A percentile compares a stretch with the other conserved stretches of the same genome.
These are phyloP conservation scores for Malania oleifera DNA, from an alignment of 164 flowering plant genomes.

Conservation along the genomic window DNA sequence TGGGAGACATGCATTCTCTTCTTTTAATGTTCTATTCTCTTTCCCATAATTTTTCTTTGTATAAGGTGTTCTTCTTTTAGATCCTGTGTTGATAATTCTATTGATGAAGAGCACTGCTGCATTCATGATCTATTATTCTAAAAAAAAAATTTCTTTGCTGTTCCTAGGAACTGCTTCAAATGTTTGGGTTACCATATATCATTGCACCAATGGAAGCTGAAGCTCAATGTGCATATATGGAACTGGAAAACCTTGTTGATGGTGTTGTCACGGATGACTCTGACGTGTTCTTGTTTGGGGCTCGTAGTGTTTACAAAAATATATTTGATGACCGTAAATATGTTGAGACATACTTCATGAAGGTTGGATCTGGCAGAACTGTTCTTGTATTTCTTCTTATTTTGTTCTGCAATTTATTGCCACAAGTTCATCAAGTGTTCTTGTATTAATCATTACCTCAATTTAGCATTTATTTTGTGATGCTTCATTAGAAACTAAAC, in stretches of 20 bases:
- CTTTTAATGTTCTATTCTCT: background rate
- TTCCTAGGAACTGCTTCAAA: slow-evolving; percentile 82
- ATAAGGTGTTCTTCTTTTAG: background rate
- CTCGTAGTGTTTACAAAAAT: slow-evolving; percentile 87
- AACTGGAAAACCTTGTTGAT: slow-evolving; percentile 75
- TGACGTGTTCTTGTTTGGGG: slow-evolving; percentile 95
- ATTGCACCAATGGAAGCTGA: slow-evolving; percentile 99
- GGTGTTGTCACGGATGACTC: slow-evolving; percentile 99
- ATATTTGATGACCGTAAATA: slow-evolving; percentile 95
- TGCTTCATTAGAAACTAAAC: background rate
- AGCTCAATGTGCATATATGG: slow-evolving; percentile 97
- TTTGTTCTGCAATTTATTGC: background rate
- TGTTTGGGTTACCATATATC: slow-evolving; percentile 95
- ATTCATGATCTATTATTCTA: too few species aligned
- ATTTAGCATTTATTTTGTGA: background rate
- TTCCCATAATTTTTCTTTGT: background rate
- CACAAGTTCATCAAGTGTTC: background rate
- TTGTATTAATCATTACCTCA: background rate
- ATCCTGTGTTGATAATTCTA: background rate
- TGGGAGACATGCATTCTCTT: background rate
- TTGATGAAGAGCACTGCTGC: too few species aligned
- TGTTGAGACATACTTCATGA: slow-evolving; percentile 95
- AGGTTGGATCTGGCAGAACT: slow-evolving; percentile 38
- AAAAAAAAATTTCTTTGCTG: slow-evolving; percentile 2
- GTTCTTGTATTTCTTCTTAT: background rate